Evolutionary conservation across 2,329 filamentous ascomycete genomes (phyloP), one percentile per base, ranked within the genome.

Genomic region (Arthroderma sp.): DNA sequence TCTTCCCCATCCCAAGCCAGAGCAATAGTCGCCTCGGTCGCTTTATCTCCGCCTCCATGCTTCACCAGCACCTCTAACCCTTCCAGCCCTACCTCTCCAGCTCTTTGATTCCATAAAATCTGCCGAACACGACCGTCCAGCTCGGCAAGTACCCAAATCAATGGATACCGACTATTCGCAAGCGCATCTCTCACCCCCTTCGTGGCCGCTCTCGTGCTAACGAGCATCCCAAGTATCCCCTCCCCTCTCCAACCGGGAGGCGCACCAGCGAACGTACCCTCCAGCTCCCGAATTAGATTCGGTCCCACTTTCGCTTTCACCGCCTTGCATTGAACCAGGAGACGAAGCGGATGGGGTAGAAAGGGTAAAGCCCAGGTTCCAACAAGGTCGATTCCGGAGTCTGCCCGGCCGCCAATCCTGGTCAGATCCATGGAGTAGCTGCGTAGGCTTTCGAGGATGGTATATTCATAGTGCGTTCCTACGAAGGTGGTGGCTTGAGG

Each of bases 161-260:
- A 74, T 1, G 86, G 83, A 67, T 75, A 79, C 33, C 66, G 62
- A 56, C 82, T 83, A 47, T 77, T 68, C 4, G 73, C 72, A 52
- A 95, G 57, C 27, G 85, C 78, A 40, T 86, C 79, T 46, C 84
- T 68, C 3, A 93, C 78, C 1, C 88, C 89, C 56, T 78, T 83
- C 0, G 87, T 94, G 30, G 86, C 83, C 43, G 78, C 70, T 49
- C 73, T 70, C 50, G 80, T 77, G 3, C 78, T 74, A 27, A 83
- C 81, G 44, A 95, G 63, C 10, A 94, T 56, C 0, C 78, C 88
- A 31, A 94, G 60, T 4, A 83, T 78, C 9, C 74, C 71, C 1
- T 68, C 60, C 0, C 74, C 76, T 43, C 78, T 70, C 83, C 84
- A 94, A 0, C 80, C 82, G 0, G 73, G 66, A 1, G 86, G 87